Conservation (phyloP, 305 asterid genomes). For the Ajuga reptans region DNA sequence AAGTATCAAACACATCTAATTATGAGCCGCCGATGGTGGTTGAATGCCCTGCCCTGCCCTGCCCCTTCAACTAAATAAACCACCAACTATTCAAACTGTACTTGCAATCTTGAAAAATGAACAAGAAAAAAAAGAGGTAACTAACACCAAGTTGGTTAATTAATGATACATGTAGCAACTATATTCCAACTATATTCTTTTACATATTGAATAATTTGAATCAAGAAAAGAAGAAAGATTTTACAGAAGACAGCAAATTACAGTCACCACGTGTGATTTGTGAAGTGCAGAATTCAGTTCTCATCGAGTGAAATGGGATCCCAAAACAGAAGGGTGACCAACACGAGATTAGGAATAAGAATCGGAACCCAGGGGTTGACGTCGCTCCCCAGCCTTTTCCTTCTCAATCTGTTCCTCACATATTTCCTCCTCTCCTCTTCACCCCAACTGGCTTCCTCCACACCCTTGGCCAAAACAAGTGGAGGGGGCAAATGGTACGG, state of each 20-base stretch:
- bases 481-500: constrained; percentile 74
- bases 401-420: constrained; percentile 41
- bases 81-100: not conserved
- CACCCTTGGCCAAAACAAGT: constrained; percentile 49
- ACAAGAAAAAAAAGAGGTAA: not conserved
- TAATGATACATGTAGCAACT: not conserved
- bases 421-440: constrained; percentile 48
- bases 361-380: constrained; percentile 49
- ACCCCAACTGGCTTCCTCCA: constrained; percentile 68
- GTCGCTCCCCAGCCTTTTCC: constrained; percentile 37
- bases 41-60: constrained; percentile 16
- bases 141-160: not conserved
- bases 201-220: not conserved
- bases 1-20: constrained; percentile 3
- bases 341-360: constrained; percentile 55
- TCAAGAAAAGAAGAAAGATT: not conserved
- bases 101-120: not conserved
- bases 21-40: constrained; percentile 21
- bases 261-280: not conserved
- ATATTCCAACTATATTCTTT: not conserved
- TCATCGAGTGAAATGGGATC: constrained; percentile 36
- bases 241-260: not conserved
- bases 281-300: constrained; percentile 15
- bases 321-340: constrained; percentile 43
- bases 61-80: not conserved